Percentiles rank a stretch among this genome's conserved stretches.
Evolutionary conservation across 768 basidiomycete species (phyloP).

Genomic region (Collybiopsis luxurians): DNA sequence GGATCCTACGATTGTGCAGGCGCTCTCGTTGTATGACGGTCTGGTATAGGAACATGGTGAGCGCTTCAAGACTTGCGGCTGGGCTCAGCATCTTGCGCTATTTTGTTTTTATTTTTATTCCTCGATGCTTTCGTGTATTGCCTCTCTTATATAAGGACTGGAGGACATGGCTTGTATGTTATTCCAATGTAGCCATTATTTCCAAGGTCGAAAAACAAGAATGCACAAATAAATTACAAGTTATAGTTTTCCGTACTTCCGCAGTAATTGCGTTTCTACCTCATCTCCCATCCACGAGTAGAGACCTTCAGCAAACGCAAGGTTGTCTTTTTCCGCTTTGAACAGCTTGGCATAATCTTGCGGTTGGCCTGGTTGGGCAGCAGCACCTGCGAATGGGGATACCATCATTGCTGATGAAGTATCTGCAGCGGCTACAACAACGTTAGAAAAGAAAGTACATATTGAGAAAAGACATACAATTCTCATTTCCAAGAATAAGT

Average conservation of each 20-base stretch:
- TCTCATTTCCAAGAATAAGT: conserved; percentile 86
- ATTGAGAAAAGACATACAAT: conserved; percentile 52
- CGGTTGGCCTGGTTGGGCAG: conserved; percentile 50
- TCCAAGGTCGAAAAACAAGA: background rate
- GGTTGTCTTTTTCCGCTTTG: conserved; percentile 88
- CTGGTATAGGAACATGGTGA: conserved; percentile 56
- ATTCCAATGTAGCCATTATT: conserved; percentile 28
- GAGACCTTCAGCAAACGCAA: conserved; percentile 85
- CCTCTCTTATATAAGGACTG: conserved; percentile 1
- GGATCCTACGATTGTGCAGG: conserved; percentile 99
- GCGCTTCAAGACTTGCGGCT: background rate
- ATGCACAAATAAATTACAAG: background rate
- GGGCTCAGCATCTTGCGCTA: background rate
- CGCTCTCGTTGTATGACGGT: conserved; percentile 92
- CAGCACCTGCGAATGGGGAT: conserved; percentile 61
- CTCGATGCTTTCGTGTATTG: background rate
- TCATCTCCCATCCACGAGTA: conserved; percentile 84
- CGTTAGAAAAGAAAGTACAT: conserved; percentile 14
- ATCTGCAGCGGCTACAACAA: conserved; percentile 60
- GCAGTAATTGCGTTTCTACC: conserved; percentile 74
- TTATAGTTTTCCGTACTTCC: conserved; percentile 54
- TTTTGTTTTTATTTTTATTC: no score
- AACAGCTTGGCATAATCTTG: conserved; percentile 91
- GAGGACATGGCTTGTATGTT: conserved; percentile 1
- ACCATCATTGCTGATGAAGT: conserved; percentile 71